Base-by-base conservation (phyloP, 345 rosid genomes). In the rapeseed (Brassica napus) region DNA sequence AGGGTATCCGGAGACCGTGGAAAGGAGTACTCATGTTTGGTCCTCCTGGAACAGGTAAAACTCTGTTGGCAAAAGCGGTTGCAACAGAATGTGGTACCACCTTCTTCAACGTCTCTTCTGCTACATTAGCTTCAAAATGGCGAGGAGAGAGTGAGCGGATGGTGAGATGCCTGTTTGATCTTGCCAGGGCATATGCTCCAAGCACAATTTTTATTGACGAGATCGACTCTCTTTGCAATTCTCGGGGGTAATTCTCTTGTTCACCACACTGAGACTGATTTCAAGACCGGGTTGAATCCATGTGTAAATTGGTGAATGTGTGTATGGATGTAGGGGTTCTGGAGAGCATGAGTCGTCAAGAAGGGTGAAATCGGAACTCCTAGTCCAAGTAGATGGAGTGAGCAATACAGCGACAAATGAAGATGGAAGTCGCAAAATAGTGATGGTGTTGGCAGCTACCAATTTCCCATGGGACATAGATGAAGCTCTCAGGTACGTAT, bases 1-100 rank as follows among this genome's bases (percentile, higher is more conserved):
- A 96, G 99, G 99, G 99, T 76, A 96, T 96, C 57, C 85, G 99
- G 87, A 92, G 99, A 85, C 99, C 99, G 0, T 93, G 99, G 99
- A 96, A 96, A 86, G 99, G 99, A 67, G 98, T 94, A 47, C 97
- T 94, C 72, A 94, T 94, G 98, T 94, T 94, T 91, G 98, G 98
- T 64, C 98, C 98, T 65, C 98, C 98, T 9, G 98, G 98, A 80
- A 94, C 98, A 55, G 97, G 98, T 67, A 94, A 94, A 88, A 94
- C 98, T 1, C 84, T 94, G 73, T 86, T 94, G 71, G 98, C 98
- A 18, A 94, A 94, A 85, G 98, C 98, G 64, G 98, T 94, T 80
- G 98, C 98, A 78, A 94, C 98, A 1, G 98, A 94, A 80, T 94
- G 97, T 80, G 97, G 98, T 35, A 94, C 98, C 62, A 94, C 98